Conservation (phyloP, 176 grass and related monocot genomes). For the Pontederia crassipes region DNA sequence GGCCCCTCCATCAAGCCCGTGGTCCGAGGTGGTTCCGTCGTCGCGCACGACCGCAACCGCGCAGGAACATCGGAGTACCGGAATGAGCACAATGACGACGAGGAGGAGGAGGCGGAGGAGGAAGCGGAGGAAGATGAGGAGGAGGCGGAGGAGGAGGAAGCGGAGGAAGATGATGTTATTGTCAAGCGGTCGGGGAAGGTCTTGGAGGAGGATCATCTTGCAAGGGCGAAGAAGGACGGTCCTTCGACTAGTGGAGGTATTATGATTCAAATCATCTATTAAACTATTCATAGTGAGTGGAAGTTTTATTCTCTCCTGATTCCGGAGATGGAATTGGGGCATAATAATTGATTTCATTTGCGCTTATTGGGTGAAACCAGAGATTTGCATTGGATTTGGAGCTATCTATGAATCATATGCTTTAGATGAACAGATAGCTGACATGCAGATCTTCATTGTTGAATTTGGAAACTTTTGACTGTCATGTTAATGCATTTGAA, state of each 20-base stretch:
- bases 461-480: too few relatives aligned
- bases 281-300: too few relatives aligned
- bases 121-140: background rate
- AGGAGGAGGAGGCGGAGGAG: constrained; percentile 2
- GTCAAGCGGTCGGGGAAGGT: constrained; percentile 28
- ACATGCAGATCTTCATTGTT: too few relatives aligned
- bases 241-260: constrained; percentile 26
- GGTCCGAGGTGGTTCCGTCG: constrained; percentile 7
- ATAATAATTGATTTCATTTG: too few relatives aligned
- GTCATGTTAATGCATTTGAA: too few relatives aligned
- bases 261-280: too few relatives aligned
- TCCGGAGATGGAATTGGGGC: too few relatives aligned
- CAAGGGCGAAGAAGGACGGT: constrained; percentile 6
- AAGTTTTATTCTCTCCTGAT: too few relatives aligned
- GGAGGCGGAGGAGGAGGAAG: constrained; percentile 15
- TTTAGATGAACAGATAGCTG: too few relatives aligned
- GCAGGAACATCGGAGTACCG: background rate
- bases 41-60: background rate
- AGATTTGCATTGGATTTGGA: too few relatives aligned
- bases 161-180: constrained; percentile 21
- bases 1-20: constrained; percentile 12
- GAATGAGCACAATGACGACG: constrained; percentile 1
- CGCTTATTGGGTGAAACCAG: too few relatives aligned
- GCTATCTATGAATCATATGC: too few relatives aligned
- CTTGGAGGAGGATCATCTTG: background rate